These are phyloP conservation scores for Fusarium nanum DNA, from an alignment of 2,329 filamentous ascomycete species.

Conservation along the genomic window DNA sequence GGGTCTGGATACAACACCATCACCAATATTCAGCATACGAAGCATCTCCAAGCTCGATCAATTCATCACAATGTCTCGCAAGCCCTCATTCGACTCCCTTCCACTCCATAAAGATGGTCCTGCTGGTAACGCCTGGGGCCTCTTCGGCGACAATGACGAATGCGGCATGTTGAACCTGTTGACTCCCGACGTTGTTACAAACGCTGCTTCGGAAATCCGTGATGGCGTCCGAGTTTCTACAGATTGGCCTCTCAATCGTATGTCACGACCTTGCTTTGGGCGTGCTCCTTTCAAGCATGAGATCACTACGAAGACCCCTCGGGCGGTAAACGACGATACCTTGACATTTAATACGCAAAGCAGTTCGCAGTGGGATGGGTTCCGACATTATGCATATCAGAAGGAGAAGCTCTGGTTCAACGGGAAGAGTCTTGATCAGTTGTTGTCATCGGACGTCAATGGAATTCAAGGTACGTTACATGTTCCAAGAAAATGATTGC, in stretches of 20 bases:
- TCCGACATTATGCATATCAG: slow-evolving; percentile 55
- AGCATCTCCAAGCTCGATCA: accelerated
- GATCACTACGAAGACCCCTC: slow-evolving; percentile 43
- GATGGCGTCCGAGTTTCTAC: slow-evolving; percentile 50
- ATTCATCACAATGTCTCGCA: neutral
- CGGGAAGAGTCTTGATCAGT: slow-evolving; percentile 56
- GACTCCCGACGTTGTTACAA: slow-evolving; percentile 50
- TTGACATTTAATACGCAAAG: slow-evolving; percentile 53
- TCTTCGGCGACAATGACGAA: slow-evolving; percentile 63
- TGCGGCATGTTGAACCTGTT: slow-evolving; percentile 67
- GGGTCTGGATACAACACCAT: neutral
- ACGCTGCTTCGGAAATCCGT: slow-evolving; percentile 47
- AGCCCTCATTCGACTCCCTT: slow-evolving; percentile 57
- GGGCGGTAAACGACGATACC: slow-evolving; percentile 50
- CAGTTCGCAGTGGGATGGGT: slow-evolving; percentile 56
- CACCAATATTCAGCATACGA: too few species aligned
- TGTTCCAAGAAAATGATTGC: accelerated
- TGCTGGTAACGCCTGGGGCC: slow-evolving; percentile 66
- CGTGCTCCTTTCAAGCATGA: slow-evolving; percentile 48
- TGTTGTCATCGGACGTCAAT: slow-evolving; percentile 50
- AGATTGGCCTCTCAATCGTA: slow-evolving; percentile 51
- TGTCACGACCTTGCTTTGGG: slow-evolving; percentile 51
- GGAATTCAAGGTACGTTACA: slow-evolving; percentile 46
- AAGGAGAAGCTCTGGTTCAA: slow-evolving; percentile 52
- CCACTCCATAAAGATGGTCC: slow-evolving; percentile 63